These are phyloP conservation scores for Scenedesmus sp. DNA, from an alignment of 163 green algal species.

Conservation along the genomic window DNA sequence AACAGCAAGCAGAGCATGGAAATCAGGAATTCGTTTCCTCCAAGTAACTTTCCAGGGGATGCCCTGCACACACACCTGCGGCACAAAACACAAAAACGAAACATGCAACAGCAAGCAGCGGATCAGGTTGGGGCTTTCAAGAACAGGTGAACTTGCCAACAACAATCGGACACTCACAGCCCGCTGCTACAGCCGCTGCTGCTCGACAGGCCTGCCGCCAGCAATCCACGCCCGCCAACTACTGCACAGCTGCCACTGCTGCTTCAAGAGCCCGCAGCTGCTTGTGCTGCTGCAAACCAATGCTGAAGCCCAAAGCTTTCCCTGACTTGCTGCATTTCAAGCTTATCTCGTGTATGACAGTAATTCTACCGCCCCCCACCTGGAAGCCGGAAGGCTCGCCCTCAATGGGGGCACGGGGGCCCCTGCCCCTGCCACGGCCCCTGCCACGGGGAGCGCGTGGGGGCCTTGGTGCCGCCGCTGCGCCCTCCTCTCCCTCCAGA, in stretches of 20 bases:
- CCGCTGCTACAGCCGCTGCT: not conserved
- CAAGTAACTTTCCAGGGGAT: constrained; percentile 92
- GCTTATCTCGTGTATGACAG: too few relatives aligned
- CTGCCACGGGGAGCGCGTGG: constrained; percentile 24
- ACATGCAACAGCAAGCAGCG: not conserved
- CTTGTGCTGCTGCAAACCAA: too few relatives aligned
- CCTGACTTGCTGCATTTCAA: not conserved
- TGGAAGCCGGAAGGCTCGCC: constrained; percentile 72
- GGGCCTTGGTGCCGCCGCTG: not conserved
- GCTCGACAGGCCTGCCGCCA: not conserved
- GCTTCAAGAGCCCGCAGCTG: not conserved
- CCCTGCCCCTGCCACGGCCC: constrained; percentile 53
- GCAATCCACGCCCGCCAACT: not conserved
- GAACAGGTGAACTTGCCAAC: too few relatives aligned
- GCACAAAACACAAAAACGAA: not conserved
- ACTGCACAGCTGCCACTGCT: not conserved
- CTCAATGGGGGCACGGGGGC: constrained; percentile 36
- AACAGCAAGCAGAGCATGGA: too few relatives aligned
- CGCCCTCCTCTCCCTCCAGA: constrained; percentile 58
- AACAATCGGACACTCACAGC: too few relatives aligned
- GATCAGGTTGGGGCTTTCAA: too few relatives aligned
- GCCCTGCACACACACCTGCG: constrained; percentile 92
- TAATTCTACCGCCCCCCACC: constrained; percentile 46
- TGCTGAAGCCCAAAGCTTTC: too few relatives aligned
- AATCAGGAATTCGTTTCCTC: not conserved